Percentiles rank a stretch among this genome's conserved stretches.
Evolutionary conservation across 2,329 filamentous ascomycete genomes (phyloP).

Genomic region (Penicillium freii): DNA sequence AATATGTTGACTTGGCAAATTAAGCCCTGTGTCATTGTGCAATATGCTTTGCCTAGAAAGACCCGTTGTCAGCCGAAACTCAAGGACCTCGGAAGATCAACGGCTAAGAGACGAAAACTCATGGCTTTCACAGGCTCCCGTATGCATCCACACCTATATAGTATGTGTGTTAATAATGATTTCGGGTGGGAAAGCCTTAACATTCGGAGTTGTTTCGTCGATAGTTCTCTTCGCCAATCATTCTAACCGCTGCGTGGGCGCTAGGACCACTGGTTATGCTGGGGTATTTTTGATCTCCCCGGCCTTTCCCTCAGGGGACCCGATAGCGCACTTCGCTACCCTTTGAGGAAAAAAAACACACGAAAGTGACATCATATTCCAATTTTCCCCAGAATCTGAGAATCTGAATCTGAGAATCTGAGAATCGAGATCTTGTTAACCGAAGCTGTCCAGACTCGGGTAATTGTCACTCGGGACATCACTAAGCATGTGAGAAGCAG

Average conservation of each 20-base stretch:
- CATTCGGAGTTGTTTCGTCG: conserved; percentile 9
- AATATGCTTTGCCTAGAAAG: conserved; percentile 17
- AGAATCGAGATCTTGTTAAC: conserved; percentile 2
- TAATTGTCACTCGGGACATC: not conserved
- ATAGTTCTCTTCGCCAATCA: conserved; percentile 11
- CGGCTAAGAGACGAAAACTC: conserved; percentile 21
- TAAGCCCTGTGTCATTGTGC: conserved; percentile 13
- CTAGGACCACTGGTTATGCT: conserved; percentile 9
- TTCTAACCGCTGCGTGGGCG: conserved; percentile 14
- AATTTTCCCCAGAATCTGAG: not conserved
- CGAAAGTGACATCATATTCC: conserved; percentile 22
- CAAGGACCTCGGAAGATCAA: conserved; percentile 35
- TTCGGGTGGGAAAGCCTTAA: conserved; percentile 5
- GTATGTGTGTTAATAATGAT: conserved; percentile 9
- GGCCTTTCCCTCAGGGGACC: conserved; percentile 12
- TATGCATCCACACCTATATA: conserved; percentile 2
- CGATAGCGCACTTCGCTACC: conserved; percentile 8
- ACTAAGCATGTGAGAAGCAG: not conserved
- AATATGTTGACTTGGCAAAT: conserved; percentile 16
- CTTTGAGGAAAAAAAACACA: conserved; percentile 6
- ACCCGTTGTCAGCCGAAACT: conserved; percentile 28
- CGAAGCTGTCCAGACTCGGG: not conserved
- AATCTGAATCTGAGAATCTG: conserved; percentile 1
- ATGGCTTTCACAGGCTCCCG: conserved; percentile 18
- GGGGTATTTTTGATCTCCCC: conserved; percentile 8